Evolutionary conservation across 2,329 filamentous ascomycete species (phyloP).

Genomic region (Fusarium protoensiforme): DNA sequence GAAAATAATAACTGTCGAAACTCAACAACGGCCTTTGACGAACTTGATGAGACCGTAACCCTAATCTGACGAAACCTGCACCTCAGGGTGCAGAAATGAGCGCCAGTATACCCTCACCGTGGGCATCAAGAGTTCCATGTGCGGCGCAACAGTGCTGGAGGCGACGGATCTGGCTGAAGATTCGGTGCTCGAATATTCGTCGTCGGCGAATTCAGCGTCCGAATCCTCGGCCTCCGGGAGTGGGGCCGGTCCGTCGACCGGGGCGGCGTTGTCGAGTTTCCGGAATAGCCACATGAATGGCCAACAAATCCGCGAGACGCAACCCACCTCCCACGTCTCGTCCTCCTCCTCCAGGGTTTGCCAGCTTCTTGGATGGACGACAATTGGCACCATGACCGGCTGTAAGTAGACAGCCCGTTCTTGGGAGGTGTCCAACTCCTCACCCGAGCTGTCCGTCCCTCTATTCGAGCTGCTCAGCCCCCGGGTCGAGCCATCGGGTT

Average conservation of each 20-base stretch:
- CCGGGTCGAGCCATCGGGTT: not conserved
- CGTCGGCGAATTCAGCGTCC: not conserved
- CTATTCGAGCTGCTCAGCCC: not conserved
- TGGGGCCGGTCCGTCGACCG: not conserved
- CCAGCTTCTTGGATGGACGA: not conserved
- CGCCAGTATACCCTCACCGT: not conserved
- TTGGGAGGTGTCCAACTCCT: not conserved
- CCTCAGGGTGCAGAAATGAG: not conserved
- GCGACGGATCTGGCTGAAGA: not conserved
- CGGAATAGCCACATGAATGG: not conserved
- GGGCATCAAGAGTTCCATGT: not conserved
- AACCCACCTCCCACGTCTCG: not conserved
- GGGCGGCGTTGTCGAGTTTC: not conserved
- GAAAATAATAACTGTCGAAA: not conserved
- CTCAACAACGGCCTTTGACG: not conserved
- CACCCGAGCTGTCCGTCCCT: not conserved
- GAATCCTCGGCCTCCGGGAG: not conserved
- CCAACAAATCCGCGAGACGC: not conserved
- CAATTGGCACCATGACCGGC: not conserved
- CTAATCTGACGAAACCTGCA: not conserved
- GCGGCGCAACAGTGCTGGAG: not conserved
- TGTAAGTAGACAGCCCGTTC: not conserved
- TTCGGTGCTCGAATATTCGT: not conserved
- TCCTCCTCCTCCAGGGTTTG: not conserved
- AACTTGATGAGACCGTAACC: no score